Base-by-base conservation (phyloP, 371 early-diverging fungal species). In the Mortierella sp. region DNA sequence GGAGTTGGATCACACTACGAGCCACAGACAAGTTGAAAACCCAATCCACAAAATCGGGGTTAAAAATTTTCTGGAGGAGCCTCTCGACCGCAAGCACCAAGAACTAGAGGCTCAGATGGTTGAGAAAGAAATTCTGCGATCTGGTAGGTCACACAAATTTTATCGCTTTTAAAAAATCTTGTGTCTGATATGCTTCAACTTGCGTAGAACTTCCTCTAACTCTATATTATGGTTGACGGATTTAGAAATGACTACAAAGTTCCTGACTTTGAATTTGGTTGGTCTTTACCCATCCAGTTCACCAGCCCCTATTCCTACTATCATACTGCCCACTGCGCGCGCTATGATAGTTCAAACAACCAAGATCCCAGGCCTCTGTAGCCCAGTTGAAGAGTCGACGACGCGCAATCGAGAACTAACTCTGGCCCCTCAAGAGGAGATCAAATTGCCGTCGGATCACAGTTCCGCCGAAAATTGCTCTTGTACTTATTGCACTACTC, bases 201-300 rank as follows among this genome's bases (percentile, higher is more conserved):
- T 35, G 6, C 35, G 12, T 18, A 47, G 20, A 20, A 47, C 20
- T 47, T 4, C 3, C 14, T 18, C 20, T 10, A 47, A 47, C 20
- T 47, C n/a, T 55, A n/a, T n/a, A 39, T 1, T 20, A n/a, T n/a
- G n/a, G 26, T n/a, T 57, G 28, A 18, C 3, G 55, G 32, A 3
- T 22, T 43, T 66, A 78, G 78, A 78, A 30, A 30, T 66, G 12
- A 78, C 78, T 20, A 62, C 73, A 32, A 60, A 69, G 22, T 78
- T 73, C 62, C 58, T 79, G 32, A 64, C 72, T 32, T 37, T 64
- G 30, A 79, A 65, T 30, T 57, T 79, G 28, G 61, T 37, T 2
- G 61, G 74, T 1, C 66, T 79, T 39, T 79, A 75, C 32, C 80
- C 80, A 16, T 75, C 75, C 10, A 74, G 75, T 22, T 57, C 72